Conservation (phyloP, 2,329 filamentous ascomycete genomes). For the Cryphonectria radicalis region DNA sequence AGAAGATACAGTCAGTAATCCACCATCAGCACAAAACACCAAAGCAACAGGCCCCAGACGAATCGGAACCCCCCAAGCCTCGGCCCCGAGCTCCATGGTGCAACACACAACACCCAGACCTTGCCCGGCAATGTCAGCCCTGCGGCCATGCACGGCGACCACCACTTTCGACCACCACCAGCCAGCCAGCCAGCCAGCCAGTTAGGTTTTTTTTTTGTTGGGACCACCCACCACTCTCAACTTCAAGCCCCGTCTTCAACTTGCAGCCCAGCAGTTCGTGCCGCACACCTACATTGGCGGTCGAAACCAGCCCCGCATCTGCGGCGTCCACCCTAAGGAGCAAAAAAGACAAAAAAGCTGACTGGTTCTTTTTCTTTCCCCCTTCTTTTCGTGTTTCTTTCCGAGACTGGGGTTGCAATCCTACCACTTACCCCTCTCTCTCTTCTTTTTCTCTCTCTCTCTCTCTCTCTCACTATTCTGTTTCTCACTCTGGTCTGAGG, state of each 20-base stretch:
- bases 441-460: no score
- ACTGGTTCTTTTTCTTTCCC: background rate
- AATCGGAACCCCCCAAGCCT: background rate
- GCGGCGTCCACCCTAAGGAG: background rate
- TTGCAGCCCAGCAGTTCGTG: background rate
- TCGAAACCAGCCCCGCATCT: background rate
- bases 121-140: constrained; percentile 9
- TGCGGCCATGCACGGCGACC: constrained; percentile 4
- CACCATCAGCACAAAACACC: background rate
- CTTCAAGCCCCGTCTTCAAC: no score
- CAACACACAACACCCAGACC: background rate
- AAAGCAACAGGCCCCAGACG: background rate
- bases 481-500: background rate
- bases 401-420: background rate
- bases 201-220: no score
- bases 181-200: background rate
- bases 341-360: background rate
- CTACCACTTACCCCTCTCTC: background rate
- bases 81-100: background rate
- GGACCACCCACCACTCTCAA: no score
- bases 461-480: background rate
- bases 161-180: background rate
- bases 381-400: background rate
- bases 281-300: background rate
- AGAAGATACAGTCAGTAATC: constrained; percentile 5